A percentile compares a stretch with the other conserved stretches of the same genome.
Evolutionary conservation across 2,329 filamentous ascomycete species (phyloP).

Genomic region (Pseudogymnoascus sp.): DNA sequence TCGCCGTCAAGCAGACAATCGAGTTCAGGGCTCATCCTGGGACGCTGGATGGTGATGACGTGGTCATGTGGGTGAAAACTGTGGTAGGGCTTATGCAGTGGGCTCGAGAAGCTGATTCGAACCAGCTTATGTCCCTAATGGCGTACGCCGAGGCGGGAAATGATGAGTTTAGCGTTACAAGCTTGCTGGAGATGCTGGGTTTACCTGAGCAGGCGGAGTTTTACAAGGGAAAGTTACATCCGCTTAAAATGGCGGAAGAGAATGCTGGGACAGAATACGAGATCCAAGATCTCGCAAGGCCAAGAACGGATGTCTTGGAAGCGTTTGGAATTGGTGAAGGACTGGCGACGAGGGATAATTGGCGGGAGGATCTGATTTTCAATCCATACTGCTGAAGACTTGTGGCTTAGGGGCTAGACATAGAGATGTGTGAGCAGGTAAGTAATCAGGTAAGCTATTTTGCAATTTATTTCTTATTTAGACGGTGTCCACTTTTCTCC

Average conservation of each 20-base stretch:
- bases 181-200: neutral
- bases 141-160: neutral
- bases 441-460: neutral
- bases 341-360: neutral
- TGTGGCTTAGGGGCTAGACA: neutral
- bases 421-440: neutral
- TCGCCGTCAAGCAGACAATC: conserved; percentile 14
- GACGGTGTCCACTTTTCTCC: too few species aligned
- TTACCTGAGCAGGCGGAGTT: neutral
- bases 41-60: conserved; percentile 13
- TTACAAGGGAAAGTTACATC: neutral
- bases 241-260: neutral
- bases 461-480: too few species aligned
- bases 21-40: conserved; percentile 25
- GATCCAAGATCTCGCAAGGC: neutral
- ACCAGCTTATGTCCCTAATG: neutral
- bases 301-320: neutral
- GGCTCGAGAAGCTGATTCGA: conserved; percentile 1
- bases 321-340: neutral
- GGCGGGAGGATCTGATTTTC: neutral
- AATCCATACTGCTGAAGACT: neutral
- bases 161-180: neutral
- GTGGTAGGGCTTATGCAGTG: conserved; percentile 17
- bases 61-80: conserved; percentile 18
- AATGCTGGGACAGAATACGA: neutral